Percentiles rank a stretch among this genome's conserved stretches.
phyloP scores from a whole-genome alignment of 2,329 filamentous ascomycete species.

The Diaporthe citriasiana region DNA sequence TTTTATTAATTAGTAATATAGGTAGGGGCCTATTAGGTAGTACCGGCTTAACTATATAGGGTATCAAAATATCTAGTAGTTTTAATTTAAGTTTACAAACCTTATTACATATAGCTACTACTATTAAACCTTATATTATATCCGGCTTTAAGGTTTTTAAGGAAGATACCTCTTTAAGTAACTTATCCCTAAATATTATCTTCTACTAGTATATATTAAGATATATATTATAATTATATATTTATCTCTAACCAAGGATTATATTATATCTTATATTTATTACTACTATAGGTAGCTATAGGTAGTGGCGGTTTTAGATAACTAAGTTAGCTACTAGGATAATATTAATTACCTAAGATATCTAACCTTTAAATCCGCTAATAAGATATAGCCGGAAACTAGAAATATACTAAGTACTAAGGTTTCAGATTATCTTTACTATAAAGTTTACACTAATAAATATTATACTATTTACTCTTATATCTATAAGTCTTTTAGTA shows the following conservation, averaged over 20 bases:
- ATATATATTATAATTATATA: not conserved
- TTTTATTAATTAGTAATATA: too few relatives aligned
- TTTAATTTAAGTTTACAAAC: not conserved
- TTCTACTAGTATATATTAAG: constrained; percentile 9
- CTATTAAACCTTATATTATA: not conserved
- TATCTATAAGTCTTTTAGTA: not conserved
- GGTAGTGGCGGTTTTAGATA: not conserved
- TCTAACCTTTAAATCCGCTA: not conserved
- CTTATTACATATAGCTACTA: not conserved
- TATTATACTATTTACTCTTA: not conserved
- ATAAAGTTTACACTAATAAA: not conserved
- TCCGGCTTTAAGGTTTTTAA: not conserved
- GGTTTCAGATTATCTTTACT: not conserved
- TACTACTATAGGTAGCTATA: not conserved
- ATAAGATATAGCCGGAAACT: not conserved
- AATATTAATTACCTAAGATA: constrained; percentile 2
- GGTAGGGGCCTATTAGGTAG: too few relatives aligned
- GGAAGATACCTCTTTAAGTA: accelerated
- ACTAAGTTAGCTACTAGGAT: not conserved
- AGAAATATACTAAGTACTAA: not conserved
- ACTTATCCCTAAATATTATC: not conserved
- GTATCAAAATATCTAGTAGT: not conserved
- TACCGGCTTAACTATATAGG: too few relatives aligned
- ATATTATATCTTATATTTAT: constrained; percentile 18
- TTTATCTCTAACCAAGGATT: not conserved